These are phyloP conservation scores for Auriscalpium orientale DNA, from an alignment of 768 basidiomycete species.

Conservation along the genomic window DNA sequence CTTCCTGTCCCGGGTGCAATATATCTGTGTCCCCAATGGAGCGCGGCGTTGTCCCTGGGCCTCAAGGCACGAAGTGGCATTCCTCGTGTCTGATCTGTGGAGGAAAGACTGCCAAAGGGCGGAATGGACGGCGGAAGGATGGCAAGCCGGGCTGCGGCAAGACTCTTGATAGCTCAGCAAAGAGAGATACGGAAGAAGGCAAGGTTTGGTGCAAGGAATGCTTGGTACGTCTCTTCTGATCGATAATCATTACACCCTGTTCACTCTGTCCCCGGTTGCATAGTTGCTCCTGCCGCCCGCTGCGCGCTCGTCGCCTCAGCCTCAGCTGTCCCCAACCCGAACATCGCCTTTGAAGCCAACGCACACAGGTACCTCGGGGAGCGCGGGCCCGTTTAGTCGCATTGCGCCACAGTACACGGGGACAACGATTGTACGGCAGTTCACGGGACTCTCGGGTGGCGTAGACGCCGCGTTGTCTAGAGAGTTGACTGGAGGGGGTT, in stretches of 20 bases:
- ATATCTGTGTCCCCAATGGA: slow-evolving; percentile 78
- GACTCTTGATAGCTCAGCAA: slow-evolving; percentile 76
- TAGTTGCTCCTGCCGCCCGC: slow-evolving; percentile 51
- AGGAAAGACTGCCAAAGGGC: slow-evolving; percentile 45
- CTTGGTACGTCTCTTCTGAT: slow-evolving; percentile 36
- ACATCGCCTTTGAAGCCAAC: slow-evolving; percentile 29
- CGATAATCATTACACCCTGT: not conserved
- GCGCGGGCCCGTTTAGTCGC: slow-evolving; percentile 18
- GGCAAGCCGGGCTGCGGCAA: slow-evolving; percentile 76
- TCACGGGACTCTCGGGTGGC: slow-evolving; percentile 51
- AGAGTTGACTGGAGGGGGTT: slow-evolving; percentile 61
- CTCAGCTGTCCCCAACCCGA: slow-evolving; percentile 46
- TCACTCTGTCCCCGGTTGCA: slow-evolving; percentile 4
- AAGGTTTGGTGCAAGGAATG: slow-evolving; percentile 82
- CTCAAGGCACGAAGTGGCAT: slow-evolving; percentile 79
- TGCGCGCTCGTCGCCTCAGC: slow-evolving; percentile 29
- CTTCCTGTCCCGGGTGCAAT: slow-evolving; percentile 69
- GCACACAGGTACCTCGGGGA: slow-evolving; percentile 34
- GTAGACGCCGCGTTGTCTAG: slow-evolving; percentile 30
- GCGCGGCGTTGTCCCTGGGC: slow-evolving; percentile 77
- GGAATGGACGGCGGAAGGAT: slow-evolving; percentile 39
- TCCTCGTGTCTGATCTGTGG: slow-evolving; percentile 72
- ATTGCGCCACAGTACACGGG: slow-evolving; percentile 57
- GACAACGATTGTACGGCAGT: slow-evolving; percentile 66
- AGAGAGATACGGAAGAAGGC: slow-evolving; percentile 53